Evolutionary conservation across 108 stramenopile genomes (phyloP).

Genomic region (Ochromonas danica): DNA sequence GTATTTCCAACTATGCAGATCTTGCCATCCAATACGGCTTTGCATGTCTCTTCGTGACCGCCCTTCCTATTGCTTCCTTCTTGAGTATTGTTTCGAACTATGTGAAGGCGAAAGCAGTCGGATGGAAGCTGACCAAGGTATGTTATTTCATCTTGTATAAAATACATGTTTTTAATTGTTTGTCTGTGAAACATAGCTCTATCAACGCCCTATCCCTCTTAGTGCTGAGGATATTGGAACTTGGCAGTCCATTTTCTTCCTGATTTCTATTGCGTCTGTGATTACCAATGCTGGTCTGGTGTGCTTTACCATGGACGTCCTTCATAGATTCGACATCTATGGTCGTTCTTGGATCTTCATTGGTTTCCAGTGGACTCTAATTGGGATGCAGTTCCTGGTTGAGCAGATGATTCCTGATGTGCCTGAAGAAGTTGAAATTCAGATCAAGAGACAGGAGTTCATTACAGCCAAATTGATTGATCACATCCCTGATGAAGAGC

Average conservation of each 20-base stretch:
- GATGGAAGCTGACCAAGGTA: constrained; percentile 74
- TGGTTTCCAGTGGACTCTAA: constrained; percentile 47
- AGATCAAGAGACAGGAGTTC: constrained; percentile 53
- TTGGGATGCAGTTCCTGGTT: constrained; percentile 49
- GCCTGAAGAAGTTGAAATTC: constrained; percentile 50
- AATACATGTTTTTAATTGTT: not conserved
- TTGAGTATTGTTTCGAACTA: constrained; percentile 86
- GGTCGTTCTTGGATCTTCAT: constrained; percentile 51
- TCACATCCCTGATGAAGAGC: not conserved
- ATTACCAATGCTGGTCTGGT: constrained; percentile 91
- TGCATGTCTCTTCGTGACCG: constrained; percentile 89
- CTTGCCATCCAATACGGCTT: constrained; percentile 66
- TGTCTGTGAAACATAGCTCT: not conserved
- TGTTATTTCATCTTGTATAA: not conserved
- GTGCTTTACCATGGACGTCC: constrained; percentile 72
- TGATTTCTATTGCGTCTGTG: constrained; percentile 88
- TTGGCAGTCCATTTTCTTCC: constrained; percentile 89
- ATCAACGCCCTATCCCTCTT: constrained; percentile 22
- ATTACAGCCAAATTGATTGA: constrained; percentile 45
- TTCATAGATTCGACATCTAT: constrained; percentile 33
- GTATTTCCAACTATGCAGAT: constrained; percentile 86
- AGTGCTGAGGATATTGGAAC: constrained; percentile 85
- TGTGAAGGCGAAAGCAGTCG: constrained; percentile 84
- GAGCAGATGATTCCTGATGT: constrained; percentile 46
- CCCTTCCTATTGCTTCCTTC: constrained; percentile 87